Evolutionary conservation across 108 stramenopile genomes (phyloP), one percentile per base, ranked within the genome.

Genomic region (Nannochloropsis gaditana): DNA sequence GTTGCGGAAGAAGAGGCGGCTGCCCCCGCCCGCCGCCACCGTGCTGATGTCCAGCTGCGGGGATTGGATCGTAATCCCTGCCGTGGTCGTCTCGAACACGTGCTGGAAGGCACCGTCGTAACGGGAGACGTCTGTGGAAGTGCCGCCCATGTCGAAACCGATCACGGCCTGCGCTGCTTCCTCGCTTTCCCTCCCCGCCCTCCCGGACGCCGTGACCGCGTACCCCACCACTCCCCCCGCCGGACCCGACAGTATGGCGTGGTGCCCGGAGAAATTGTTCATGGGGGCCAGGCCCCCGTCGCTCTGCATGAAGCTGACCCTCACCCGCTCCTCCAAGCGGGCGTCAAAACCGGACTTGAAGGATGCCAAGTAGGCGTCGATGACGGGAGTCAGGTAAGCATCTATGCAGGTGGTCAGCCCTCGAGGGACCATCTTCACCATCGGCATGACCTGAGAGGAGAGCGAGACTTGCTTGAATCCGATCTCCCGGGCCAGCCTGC

Each of bases 121-220:
- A 43, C 88, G 11, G 1, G 94, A 93, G 10, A 97, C 97, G 89
- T 98, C 97, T 3, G 97, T 99, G 45, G 92, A 93, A 1, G 99
- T 99, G 3, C 99, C 99, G 79, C 99, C 99, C 98, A 97, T 97
- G 89, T 99, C 99, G 88, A 98, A 98, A 59, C 99, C 99, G 84
- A 99, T 98, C 45, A 96, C 94, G n/a, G 97, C 94, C 50, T 84
- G 87, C 42, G 81, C 89, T 59, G 82, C 90, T n/a, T 85, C 89
- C 8, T 79, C 84, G 45, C 79, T 91, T 6, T 79, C 83, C 9
- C 85, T 80, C n/a, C 92, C 86, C 4, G 4, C 59, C 59, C n/a
- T 73, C 59, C n/a, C 19, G 85, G 89, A 95, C n/a, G 92, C 89
- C 9, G 99, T 97, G 89, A 95, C 94, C 45, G 97, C 99, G 91